A percentile compares a stretch with the other conserved stretches of the same genome.
Evolutionary conservation across 768 basidiomycete genomes (phyloP).

Genomic region (Suillus tomentosus): DNA sequence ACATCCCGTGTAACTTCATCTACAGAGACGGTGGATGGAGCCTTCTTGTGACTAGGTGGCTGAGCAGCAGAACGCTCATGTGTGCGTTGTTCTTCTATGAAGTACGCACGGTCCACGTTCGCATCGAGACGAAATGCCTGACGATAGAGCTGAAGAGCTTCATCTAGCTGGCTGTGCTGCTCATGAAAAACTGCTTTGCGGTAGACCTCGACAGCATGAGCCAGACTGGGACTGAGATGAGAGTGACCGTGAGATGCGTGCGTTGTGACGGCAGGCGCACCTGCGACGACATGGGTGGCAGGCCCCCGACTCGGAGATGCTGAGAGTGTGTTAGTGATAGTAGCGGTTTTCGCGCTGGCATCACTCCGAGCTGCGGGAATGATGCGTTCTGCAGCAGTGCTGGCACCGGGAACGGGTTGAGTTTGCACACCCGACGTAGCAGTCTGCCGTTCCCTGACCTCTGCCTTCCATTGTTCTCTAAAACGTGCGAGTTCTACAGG

Average conservation of each 20-base stretch:
- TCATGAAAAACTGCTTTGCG: constrained; percentile 71
- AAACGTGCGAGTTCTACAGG: constrained; percentile 67
- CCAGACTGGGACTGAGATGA: constrained; percentile 37
- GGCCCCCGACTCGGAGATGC: constrained; percentile 3
- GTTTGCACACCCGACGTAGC: constrained; percentile 14
- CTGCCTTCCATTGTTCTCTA: constrained; percentile 72
- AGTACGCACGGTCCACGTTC: constrained; percentile 73
- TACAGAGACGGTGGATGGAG: constrained; percentile 77
- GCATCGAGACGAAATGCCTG: constrained; percentile 78
- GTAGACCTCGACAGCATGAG: constrained; percentile 66
- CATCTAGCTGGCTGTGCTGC: constrained; percentile 71
- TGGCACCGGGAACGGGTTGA: neutral
- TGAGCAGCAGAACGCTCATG: constrained; percentile 14
- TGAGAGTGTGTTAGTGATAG: constrained; percentile 1
- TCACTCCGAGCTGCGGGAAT: constrained; percentile 10
- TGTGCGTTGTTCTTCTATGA: constrained; percentile 49
- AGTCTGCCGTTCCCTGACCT: constrained; percentile 46
- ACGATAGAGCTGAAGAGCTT: constrained; percentile 75
- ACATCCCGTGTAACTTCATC: constrained; percentile 70
- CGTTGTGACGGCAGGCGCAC: constrained; percentile 18
- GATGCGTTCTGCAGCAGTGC: constrained; percentile 16
- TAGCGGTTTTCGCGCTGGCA: constrained; percentile 6
- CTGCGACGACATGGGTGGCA: constrained; percentile 18
- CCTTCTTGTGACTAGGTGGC: constrained; percentile 56
- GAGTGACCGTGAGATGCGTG: constrained; percentile 30